phyloP scores from a whole-genome alignment of 2,329 filamentous ascomycete genomes.

The Nannizziopsis barbatae region DNA sequence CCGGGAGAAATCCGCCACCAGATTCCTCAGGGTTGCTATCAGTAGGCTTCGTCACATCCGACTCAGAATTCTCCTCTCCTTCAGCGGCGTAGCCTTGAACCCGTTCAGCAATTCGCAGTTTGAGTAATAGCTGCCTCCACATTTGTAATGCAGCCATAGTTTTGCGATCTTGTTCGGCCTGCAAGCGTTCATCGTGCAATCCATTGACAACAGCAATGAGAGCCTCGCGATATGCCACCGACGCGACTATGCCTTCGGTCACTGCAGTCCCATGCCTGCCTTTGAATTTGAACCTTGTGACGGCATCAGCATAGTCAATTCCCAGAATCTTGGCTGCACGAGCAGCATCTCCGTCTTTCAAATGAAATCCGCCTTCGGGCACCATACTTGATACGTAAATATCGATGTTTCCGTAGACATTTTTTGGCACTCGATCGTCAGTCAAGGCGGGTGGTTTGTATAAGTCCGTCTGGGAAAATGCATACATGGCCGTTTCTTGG shows the following conservation, averaged over 20 bases:
- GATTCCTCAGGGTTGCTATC: conserved; percentile 18
- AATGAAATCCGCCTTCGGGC: conserved; percentile 48
- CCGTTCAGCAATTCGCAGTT: conserved; percentile 58
- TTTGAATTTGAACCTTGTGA: conserved; percentile 81
- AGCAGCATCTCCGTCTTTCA: conserved; percentile 48
- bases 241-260: conserved; percentile 64
- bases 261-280: conserved; percentile 79
- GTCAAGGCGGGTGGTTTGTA: conserved; percentile 69
- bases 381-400: conserved; percentile 55
- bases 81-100: conserved; percentile 49
- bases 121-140: conserved; percentile 51
- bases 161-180: conserved; percentile 49
- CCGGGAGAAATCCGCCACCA: conserved; percentile 33
- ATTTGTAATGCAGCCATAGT: conserved; percentile 41
- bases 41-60: conserved; percentile 23
- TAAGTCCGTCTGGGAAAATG: conserved; percentile 51
- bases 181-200: conserved; percentile 53
- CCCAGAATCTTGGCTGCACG: conserved; percentile 64
- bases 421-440: conserved; percentile 56
- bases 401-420: conserved; percentile 52
- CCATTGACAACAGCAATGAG: conserved; percentile 58
- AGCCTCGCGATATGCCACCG: conserved; percentile 59
- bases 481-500: conserved; percentile 49
- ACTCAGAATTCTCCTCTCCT: conserved; percentile 24
- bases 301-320: conserved; percentile 77